Evolutionary conservation across 208 protist species (phyloP).

Genomic region (Trichomonas vaginalis): DNA sequence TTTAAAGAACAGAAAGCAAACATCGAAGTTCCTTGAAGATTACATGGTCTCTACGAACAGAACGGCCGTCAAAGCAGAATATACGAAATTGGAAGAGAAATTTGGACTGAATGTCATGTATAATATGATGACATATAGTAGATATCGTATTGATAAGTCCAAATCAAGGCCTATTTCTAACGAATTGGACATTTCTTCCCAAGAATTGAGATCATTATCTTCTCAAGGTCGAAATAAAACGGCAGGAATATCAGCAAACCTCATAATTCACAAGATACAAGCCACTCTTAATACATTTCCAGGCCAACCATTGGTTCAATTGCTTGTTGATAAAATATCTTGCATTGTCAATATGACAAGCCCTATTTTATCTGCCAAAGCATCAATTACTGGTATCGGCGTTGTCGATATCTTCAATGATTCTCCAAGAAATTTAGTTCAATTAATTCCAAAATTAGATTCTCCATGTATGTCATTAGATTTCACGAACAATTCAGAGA

Average conservation of each 20-base stretch:
- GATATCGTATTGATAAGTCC: background rate
- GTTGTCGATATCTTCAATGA: background rate
- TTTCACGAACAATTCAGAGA: background rate
- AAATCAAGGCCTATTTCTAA: background rate
- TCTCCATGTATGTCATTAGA: background rate
- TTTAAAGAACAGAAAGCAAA: background rate
- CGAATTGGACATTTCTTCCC: background rate
- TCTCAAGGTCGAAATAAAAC: background rate
- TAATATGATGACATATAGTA: background rate
- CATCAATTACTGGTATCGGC: background rate
- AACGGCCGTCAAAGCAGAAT: background rate
- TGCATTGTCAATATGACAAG: background rate
- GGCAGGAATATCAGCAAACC: background rate
- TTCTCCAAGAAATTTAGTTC: background rate
- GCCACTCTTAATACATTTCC: background rate
- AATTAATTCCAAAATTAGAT: background rate
- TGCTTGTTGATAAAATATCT: background rate
- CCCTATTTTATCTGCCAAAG: background rate
- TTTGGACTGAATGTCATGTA: background rate
- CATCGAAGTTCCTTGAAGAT: background rate
- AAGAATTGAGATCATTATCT: background rate
- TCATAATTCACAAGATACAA: background rate
- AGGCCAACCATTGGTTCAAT: background rate
- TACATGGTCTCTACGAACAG: background rate
- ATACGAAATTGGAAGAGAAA: background rate